A percentile compares a stretch with the other conserved stretches of the same genome.
Conservation (phyloP, 2,329 filamentous ascomycete species). For the Exophiala sp. region DNA sequence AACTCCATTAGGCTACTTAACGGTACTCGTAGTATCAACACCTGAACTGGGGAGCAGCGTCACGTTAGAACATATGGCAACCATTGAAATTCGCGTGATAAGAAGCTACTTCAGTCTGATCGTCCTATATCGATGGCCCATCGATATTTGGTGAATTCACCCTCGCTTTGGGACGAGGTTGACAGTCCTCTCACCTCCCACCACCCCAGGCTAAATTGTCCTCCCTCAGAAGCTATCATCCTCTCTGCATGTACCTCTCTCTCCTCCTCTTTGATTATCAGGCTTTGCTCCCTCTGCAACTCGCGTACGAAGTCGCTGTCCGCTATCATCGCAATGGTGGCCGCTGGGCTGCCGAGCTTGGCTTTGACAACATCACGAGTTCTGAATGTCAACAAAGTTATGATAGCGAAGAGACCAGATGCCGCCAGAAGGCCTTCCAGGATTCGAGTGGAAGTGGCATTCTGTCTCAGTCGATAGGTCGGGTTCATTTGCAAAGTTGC, state of each 20-base stretch:
- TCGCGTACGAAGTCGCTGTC: neutral
- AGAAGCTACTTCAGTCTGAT: no score
- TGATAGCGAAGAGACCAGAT: neutral
- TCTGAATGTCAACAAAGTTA: neutral
- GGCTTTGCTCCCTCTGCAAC: neutral
- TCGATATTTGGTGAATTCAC: no score
- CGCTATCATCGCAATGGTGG: neutral
- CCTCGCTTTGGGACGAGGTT: no score
- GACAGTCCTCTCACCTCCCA: neutral
- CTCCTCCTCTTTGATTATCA: neutral
- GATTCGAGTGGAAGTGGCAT: neutral
- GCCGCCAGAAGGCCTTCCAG: neutral
- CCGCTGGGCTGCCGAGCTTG: neutral
- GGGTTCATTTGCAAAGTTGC: slow-evolving; percentile 1
- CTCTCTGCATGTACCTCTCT: neutral
- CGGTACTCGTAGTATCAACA: no score
- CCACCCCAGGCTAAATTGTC: neutral
- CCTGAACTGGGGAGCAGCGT: no score
- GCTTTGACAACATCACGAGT: neutral
- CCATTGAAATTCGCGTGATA: no score
- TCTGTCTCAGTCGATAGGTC: neutral
- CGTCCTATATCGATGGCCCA: no score
- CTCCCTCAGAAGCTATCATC: neutral
- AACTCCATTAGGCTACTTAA: no score
- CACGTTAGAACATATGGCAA: no score